phyloP scores from a whole-genome alignment of 73 alveolate species.

The Uronychia setigera region DNA sequence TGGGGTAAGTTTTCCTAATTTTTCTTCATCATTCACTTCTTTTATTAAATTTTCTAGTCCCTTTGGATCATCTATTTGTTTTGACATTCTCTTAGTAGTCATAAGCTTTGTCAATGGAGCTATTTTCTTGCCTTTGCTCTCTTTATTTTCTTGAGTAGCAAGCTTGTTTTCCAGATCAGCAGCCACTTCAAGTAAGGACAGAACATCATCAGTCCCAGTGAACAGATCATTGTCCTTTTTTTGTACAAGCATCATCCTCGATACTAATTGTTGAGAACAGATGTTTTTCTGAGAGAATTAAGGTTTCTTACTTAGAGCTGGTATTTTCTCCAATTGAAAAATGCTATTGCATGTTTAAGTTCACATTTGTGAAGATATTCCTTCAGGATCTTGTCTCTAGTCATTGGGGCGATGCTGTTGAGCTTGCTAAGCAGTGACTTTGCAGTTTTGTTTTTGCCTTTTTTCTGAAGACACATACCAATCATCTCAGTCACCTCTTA shows the following conservation, averaged over 20 bases:
- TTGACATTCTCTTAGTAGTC: not conserved
- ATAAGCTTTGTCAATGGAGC: not conserved
- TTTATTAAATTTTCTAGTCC: no score
- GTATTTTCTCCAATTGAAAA: conserved; percentile 8
- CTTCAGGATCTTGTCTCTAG: conserved; percentile 10
- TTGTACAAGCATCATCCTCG: not conserved
- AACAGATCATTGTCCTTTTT: conserved; percentile 1
- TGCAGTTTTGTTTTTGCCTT: conserved; percentile 18
- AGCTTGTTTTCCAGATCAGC: not conserved
- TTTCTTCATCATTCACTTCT: no score
- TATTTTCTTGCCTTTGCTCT: not conserved
- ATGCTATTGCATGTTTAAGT: conserved; percentile 2
- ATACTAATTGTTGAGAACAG: not conserved
- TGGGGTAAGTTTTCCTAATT: no score
- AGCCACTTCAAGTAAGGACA: conserved; percentile 8
- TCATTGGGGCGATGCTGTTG: not conserved
- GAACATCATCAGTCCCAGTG: conserved; percentile 15
- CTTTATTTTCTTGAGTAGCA: not conserved
- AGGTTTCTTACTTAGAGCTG: not conserved
- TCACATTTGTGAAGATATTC: conserved; percentile 17
- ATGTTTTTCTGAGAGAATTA: not conserved
- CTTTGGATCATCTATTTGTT: not conserved
- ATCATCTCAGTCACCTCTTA: not conserved
- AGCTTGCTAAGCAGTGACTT: conserved; percentile 14
- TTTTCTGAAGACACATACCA: not conserved